Evolutionary conservation across 495 filamentous ascomycete genomes (phyloP).

Genomic region (Trichoderma erinaceum): DNA sequence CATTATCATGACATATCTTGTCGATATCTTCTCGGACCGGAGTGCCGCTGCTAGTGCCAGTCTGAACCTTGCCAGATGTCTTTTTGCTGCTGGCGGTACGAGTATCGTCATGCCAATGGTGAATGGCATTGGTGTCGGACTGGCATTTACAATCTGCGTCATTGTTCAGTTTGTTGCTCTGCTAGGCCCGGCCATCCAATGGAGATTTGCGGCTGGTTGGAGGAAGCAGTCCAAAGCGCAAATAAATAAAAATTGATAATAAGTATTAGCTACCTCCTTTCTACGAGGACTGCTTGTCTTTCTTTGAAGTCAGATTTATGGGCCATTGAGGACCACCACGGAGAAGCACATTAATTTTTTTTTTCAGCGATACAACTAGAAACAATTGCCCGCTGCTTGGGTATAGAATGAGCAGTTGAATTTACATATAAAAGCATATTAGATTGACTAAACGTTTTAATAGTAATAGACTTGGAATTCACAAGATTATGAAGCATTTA

Average conservation of each 20-base stretch:
- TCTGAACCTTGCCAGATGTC: slow-evolving; percentile 36
- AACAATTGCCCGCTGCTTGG: too few relatives aligned
- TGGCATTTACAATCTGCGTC: slow-evolving; percentile 37
- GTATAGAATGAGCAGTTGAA: too few relatives aligned
- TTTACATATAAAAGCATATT: too few relatives aligned
- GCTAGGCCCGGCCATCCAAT: slow-evolving; percentile 35
- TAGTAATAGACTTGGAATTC: too few relatives aligned
- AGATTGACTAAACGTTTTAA: too few relatives aligned
- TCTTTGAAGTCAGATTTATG: too few relatives aligned
- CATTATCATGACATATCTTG: slow-evolving; percentile 34
- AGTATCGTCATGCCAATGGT: slow-evolving; percentile 33
- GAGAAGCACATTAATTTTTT: too few relatives aligned
- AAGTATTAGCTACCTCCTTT: neutral
- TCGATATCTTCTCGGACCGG: slow-evolving; percentile 35
- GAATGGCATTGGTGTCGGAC: slow-evolving; percentile 31
- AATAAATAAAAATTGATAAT: neutral
- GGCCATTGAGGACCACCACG: too few relatives aligned
- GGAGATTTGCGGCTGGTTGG: slow-evolving; percentile 35
- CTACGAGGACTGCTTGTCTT: too few relatives aligned
- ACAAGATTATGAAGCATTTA: too few relatives aligned
- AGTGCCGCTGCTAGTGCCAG: slow-evolving; percentile 36
- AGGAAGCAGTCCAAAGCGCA: slow-evolving; percentile 20
- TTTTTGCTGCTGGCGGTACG: slow-evolving; percentile 34
- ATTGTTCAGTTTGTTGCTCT: slow-evolving; percentile 34
- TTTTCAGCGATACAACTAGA: too few relatives aligned